Evolutionary conservation across 176 grass and related monocot genomes (phyloP), one percentile per base, ranked within the genome.

Genomic region (Avena insularis): DNA sequence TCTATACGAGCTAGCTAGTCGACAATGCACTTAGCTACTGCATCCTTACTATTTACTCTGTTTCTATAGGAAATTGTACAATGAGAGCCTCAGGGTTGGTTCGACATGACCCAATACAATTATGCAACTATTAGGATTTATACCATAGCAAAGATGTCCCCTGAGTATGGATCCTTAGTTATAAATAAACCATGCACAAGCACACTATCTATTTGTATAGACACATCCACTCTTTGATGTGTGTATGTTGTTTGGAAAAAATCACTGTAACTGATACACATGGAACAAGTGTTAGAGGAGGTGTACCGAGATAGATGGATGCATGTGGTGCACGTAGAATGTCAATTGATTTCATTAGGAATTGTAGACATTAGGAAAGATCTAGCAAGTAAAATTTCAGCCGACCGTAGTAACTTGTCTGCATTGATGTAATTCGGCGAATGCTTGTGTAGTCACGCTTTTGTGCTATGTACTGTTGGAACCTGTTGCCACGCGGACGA

Each of bases 371-470:
- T 60, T 21, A 20, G 58, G 58, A 60, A 23, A 60, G 20, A 60
- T 3, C 20, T 60, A 60, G 15, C 0, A 3, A 50, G 2, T 50
- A 0, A 3, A 0, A 0, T 12, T 0, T 12, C 0, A 50, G 12
- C 0, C 0, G 2, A 13, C 2, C 2, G 12, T 50, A 50, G 9
- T 50, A 3, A 2, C 9, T 50, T 13, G 48, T 12, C 3, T 50
- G 11, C 11, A 13, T 50, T 2, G 48, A 12, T 50, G 48, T 50
- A 50, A 50, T 50, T 50, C 48, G 12, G 11, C 0, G 2, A 3
- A 50, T 10, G 11, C 48, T 50, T 12, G 48, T 12, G 48, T 50
- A 12, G 11, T 12, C 48, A 50, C 3, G 48, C 48, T 11, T 11
- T 48, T 8, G 47, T 48, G 47, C 47, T 1, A 0, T 48, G 9